Base-by-base conservation (phyloP, 2,329 filamentous ascomycete species). In the Colletotrichum siamense region DNA sequence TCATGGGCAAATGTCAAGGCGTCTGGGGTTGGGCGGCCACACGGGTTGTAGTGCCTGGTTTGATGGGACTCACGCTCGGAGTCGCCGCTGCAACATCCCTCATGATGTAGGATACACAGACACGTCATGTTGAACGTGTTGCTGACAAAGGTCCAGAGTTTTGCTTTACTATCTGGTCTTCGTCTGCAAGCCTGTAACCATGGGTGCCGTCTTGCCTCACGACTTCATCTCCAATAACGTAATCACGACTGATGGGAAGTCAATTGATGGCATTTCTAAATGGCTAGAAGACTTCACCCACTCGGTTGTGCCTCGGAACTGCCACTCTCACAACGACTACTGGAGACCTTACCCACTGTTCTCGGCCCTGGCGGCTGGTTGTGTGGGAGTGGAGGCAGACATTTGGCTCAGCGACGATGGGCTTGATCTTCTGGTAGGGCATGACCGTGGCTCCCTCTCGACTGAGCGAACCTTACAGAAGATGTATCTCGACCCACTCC, bases 301-400 rank as follows among this genome's bases (percentile, higher is more conserved):
- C 18, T 62, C 32, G 3, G 67, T 70, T 6, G 15, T 86, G 3
- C 91, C 92, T 2, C 87, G 92, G 34, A 85, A 86, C 3, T 93
- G 91, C 76, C 92, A 94, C 81, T 93, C 91, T 2, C 93, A 95
- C 81, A 94, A 95, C 79, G 93, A 95, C 82, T 95, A 94, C 82
- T 93, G 91, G 91, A 89, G 92, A 65, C 85, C 86, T 16, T 86
- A 90, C 0, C 93, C 93, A 0, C 86, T 95, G 5, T 92, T 90
- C 79, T 91, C 91, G 12, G 93, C 93, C 26, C 82, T 93, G 1
- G 82, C 85, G 8, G 88, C 89, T 6, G 91, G 92, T 8, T 94
- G 91, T 78, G 90, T 90, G 6, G 90, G 92, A 9, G 87, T 94
- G 4, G 93, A 95, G 83, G 92, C 92, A 4, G 94, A 95, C 80